These are phyloP conservation scores for Penicillium occitanis DNA, from an alignment of 2,329 filamentous ascomycete genomes.

Conservation along the genomic window DNA sequence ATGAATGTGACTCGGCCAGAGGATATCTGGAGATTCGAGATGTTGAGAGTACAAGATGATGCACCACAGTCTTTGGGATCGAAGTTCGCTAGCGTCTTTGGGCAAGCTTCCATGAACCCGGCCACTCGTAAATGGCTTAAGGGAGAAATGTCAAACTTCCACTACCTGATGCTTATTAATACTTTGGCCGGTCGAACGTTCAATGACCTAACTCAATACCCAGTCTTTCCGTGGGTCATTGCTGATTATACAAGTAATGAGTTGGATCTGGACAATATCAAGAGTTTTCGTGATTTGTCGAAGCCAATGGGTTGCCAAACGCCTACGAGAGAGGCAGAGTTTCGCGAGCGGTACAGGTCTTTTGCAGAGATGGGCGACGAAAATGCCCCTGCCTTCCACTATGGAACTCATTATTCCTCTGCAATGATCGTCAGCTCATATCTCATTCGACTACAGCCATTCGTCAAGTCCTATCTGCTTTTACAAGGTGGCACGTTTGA, in stretches of 20 bases:
- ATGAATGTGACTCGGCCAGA: slow-evolving; percentile 73
- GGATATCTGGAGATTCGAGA: slow-evolving; percentile 88
- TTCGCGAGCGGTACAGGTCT: slow-evolving; percentile 78
- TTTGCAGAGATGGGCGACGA: slow-evolving; percentile 86
- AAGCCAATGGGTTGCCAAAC: slow-evolving; percentile 97
- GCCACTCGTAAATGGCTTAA: slow-evolving; percentile 86
- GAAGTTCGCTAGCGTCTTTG: slow-evolving; percentile 90
- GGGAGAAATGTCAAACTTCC: slow-evolving; percentile 96
- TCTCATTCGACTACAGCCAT: slow-evolving; percentile 89
- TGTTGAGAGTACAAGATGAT: slow-evolving; percentile 67
- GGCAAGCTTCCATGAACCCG: slow-evolving; percentile 75
- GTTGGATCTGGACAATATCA: slow-evolving; percentile 79
- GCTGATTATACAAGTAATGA: slow-evolving; percentile 95
- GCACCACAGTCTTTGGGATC: slow-evolving; percentile 70
- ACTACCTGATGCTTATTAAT: slow-evolving; percentile 98
- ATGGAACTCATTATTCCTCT: slow-evolving; percentile 97
- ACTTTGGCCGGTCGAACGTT: slow-evolving; percentile 96
- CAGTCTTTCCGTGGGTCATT: slow-evolving; percentile 95
- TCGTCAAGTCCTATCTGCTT: slow-evolving; percentile 91
- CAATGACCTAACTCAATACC: slow-evolving; percentile 97
- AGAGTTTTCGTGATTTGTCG: slow-evolving; percentile 83
- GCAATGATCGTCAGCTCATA: slow-evolving; percentile 99
- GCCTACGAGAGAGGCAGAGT: slow-evolving; percentile 70
- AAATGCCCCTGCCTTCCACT: slow-evolving; percentile 80
- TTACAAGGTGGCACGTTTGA: slow-evolving; percentile 96